Conservation (phyloP, 2,329 filamentous ascomycete genomes). For the Cytospora piceae region DNA sequence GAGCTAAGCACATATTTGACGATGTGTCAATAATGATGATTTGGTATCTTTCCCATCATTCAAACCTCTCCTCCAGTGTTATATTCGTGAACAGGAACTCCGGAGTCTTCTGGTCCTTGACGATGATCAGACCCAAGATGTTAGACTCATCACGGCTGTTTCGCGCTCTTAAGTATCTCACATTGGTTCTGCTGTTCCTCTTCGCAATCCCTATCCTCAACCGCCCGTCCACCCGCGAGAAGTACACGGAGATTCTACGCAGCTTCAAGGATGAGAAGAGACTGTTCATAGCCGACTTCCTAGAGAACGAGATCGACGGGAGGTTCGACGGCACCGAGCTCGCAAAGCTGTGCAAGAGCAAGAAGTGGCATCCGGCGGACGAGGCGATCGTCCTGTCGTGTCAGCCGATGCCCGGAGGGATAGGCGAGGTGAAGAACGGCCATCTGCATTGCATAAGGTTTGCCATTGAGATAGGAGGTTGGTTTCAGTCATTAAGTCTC, state of each 20-base stretch:
- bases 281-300: constrained; percentile 41
- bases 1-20: constrained; percentile 10
- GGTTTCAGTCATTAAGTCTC: constrained; percentile 30
- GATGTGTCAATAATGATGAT: constrained; percentile 20
- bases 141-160: constrained; percentile 35
- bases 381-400: constrained; percentile 47
- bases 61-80: background rate
- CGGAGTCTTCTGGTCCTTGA: background rate
- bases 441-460: constrained; percentile 50
- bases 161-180: constrained; percentile 36
- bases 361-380: constrained; percentile 41
- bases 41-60: constrained; percentile 1
- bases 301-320: constrained; percentile 41
- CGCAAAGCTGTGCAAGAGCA: constrained; percentile 41
- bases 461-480: constrained; percentile 52
- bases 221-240: constrained; percentile 23
- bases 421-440: constrained; percentile 50
- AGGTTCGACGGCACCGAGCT: constrained; percentile 40
- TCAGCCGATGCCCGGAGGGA: constrained; percentile 46
- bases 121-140: constrained; percentile 33
- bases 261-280: constrained; percentile 40
- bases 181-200: constrained; percentile 34
- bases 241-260: constrained; percentile 36
- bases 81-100: background rate
- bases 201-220: constrained; percentile 36